Percentiles rank a stretch among this genome's conserved stretches.
Evolutionary conservation across 345 rosid species (phyloP).

Genomic region (Toxicodendron radicans): DNA sequence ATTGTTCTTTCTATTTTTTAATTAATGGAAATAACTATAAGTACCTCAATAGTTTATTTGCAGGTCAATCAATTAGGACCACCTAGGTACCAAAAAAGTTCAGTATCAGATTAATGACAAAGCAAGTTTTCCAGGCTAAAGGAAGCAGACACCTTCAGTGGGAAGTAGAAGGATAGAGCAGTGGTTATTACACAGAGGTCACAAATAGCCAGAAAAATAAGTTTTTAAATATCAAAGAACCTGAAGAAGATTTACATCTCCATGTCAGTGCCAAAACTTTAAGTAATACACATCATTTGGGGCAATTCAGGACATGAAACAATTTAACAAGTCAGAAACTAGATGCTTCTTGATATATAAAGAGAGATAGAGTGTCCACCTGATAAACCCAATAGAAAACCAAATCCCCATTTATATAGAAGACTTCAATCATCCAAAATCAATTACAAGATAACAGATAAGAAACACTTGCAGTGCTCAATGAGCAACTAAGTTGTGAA

Average conservation of each 20-base stretch:
- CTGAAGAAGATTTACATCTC: no score
- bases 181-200: not conserved
- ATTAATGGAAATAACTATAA: no score
- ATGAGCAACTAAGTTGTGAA: not conserved
- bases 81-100: not conserved
- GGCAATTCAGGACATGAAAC: not conserved
- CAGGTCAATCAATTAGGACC: not conserved
- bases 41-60: not conserved
- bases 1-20: not conserved
- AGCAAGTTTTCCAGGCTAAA: not conserved
- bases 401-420: not conserved
- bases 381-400: not conserved
- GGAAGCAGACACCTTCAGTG: not conserved
- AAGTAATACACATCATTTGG: not conserved
- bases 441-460: not conserved
- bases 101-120: not conserved
- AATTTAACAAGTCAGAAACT: not conserved
- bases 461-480: not conserved
- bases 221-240: not conserved
- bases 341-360: not conserved
- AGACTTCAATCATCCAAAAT: not conserved
- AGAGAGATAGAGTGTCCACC: not conserved
- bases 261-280: not conserved
- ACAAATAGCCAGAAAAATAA: not conserved
- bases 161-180: not conserved